Evolutionary conservation across 2,329 filamentous ascomycete species (phyloP).

Genomic region (Grosmannia huntii): DNA sequence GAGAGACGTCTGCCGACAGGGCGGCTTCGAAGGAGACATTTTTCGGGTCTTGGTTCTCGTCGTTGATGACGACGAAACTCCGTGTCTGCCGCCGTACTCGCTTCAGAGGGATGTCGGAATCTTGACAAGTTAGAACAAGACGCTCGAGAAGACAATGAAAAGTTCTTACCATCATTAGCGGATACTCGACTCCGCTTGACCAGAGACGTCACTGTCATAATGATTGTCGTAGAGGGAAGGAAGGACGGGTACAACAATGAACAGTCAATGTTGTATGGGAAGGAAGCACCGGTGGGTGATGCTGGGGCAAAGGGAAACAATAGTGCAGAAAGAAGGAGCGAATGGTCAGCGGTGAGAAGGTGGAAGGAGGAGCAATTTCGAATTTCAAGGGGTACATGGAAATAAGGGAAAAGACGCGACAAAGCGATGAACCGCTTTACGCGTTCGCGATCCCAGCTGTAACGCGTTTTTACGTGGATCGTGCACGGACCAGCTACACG

Average conservation of each 20-base stretch:
- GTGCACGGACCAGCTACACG: background rate
- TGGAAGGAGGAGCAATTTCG: background rate
- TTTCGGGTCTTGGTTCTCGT: constrained; percentile 55
- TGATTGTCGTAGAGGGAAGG: background rate
- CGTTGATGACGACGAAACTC: constrained; percentile 34
- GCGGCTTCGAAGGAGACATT: constrained; percentile 24
- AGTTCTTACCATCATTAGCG: background rate
- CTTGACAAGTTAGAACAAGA: background rate
- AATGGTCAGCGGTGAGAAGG: background rate
- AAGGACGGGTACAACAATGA: background rate
- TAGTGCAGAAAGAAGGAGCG: background rate
- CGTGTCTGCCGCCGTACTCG: constrained; percentile 31
- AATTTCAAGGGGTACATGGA: background rate
- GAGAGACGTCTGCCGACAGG: constrained; percentile 15
- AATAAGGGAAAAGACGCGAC: background rate
- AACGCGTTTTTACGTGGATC: background rate
- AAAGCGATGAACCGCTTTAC: background rate
- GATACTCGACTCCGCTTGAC: background rate
- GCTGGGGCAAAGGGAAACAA: background rate
- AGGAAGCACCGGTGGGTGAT: background rate
- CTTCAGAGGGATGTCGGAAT: constrained; percentile 26
- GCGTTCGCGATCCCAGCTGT: background rate
- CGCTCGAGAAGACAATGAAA: background rate
- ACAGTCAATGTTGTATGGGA: background rate
- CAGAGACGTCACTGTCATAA: background rate